Base-by-base conservation (phyloP, 306 rosid species). In the Quercus agrifolia region DNA sequence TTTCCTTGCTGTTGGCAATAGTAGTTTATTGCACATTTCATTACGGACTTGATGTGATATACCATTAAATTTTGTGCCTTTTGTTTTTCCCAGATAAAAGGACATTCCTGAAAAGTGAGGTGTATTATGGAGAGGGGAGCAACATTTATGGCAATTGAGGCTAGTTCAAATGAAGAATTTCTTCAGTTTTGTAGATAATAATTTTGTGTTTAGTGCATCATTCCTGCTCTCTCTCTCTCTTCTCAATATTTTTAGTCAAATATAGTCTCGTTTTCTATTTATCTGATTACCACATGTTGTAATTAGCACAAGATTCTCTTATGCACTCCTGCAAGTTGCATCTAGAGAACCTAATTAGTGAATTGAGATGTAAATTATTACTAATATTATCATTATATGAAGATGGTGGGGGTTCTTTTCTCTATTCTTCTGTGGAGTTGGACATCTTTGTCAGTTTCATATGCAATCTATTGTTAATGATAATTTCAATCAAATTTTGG, bases 151-250 rank as follows among this genome's bases (percentile, higher is more conserved):
- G 72, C 52, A 4, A 33, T 67, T 3, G 51, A 33, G 41, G 56
- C 87, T 77, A 73, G 28, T 61, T 80, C 68, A 30, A 33, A 8
- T 14, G 15, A 58, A 79, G 82, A 28, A 18, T 18, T 57, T 58
- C 71, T 76, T 38, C 61, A 18, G 20, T 57, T 77, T 71, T 82
- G 71, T 76, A 72, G 27, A 80, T 77, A 64, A 81, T 64, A 77
- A 20, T 79, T 77, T 70, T 46, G 78, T 76, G 52, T n/a, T 9
- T 30, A 69, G 23, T 51, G 67, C 54, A 13, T 68, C 80, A 64
- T 68, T 73, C 49, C 8, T 63, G 13, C 4, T 57, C 27, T 49
- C 23, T 18, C 41, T n/a, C 23, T 27, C 14, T 31, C 51, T 13
- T 62, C 38, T 28, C 41, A 49, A 12, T 10, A 23, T 49, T 11